phyloP scores from a whole-genome alignment of 1,284 basidiomycete species.

The Trichosporon inkin region DNA sequence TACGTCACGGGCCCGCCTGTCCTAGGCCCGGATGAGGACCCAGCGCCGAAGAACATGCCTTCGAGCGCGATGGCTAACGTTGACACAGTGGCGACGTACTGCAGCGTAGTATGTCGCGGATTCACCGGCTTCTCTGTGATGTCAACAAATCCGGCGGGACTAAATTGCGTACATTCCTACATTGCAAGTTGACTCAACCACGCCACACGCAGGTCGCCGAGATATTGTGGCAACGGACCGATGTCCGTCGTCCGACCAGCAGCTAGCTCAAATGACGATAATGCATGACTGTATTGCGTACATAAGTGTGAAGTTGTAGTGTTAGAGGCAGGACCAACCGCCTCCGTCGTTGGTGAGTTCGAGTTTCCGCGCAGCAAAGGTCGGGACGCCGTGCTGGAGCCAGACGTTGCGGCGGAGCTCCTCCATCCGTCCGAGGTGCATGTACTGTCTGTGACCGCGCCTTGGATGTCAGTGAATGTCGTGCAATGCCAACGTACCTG shows the following conservation, averaged over 20 bases:
- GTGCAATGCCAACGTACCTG: conserved; percentile 58
- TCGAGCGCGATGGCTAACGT: not conserved
- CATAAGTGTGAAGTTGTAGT: not conserved
- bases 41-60: conserved; percentile 5
- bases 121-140: too few relatives aligned
- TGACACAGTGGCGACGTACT: too few relatives aligned
- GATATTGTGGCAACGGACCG: too few relatives aligned
- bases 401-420: conserved; percentile 78
- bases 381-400: conserved; percentile 85
- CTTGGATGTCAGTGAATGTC: conserved; percentile 49
- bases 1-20: not conserved
- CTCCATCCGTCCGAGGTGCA: conserved; percentile 84
- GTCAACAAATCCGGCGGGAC: too few relatives aligned
- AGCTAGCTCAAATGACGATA: not conserved
- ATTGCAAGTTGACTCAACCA: too few relatives aligned
- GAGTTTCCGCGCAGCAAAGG: conserved; percentile 79
- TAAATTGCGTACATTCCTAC: too few relatives aligned
- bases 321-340: conserved; percentile 81
- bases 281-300: conserved; percentile 3
- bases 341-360: conserved; percentile 85
- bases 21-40: not conserved
- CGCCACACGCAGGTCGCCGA: too few relatives aligned
- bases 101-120: too few relatives aligned
- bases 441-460: conserved; percentile 78
- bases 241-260: too few relatives aligned